phyloP scores from a whole-genome alignment of 2,329 filamentous ascomycete genomes.

The Phyllosticta citriasiana region DNA sequence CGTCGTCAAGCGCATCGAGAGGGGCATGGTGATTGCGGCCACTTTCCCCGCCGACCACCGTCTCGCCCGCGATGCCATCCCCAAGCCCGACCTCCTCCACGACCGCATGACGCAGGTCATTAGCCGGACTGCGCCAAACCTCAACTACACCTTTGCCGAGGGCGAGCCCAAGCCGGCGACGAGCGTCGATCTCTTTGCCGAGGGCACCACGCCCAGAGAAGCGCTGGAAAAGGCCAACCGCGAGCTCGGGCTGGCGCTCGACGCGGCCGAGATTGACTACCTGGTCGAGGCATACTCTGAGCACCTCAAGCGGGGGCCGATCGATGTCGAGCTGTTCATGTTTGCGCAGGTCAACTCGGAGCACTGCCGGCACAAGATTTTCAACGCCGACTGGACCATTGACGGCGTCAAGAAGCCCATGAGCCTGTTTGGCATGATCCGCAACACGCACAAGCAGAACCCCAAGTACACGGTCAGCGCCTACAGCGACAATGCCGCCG shows the following conservation, averaged over 20 bases:
- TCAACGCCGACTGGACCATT: constrained; percentile 94
- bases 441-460: constrained; percentile 74
- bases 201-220: constrained; percentile 54
- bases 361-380: constrained; percentile 81
- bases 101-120: constrained; percentile 95
- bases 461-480: constrained; percentile 83
- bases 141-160: constrained; percentile 71
- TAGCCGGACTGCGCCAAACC: constrained; percentile 54
- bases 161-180: constrained; percentile 54
- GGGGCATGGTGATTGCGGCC: constrained; percentile 68
- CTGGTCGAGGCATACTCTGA: constrained; percentile 73
- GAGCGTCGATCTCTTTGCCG: constrained; percentile 63
- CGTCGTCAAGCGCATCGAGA: constrained; percentile 69
- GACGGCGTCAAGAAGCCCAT: constrained; percentile 71
- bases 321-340: constrained; percentile 97
- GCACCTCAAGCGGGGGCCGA: constrained; percentile 54
- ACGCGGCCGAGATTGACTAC: constrained; percentile 84
- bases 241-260: constrained; percentile 73
- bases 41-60: constrained; percentile 40
- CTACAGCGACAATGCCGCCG: constrained; percentile 97
- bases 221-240: constrained; percentile 76
- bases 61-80: constrained; percentile 41
- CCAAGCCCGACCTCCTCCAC: constrained; percentile 62
- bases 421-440: constrained; percentile 91
- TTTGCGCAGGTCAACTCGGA: constrained; percentile 99